A percentile compares a stretch with the other conserved stretches of the same genome.
Evolutionary conservation across 2,329 filamentous ascomycete genomes (phyloP).

Genomic region (Neonectria magnoliae): DNA sequence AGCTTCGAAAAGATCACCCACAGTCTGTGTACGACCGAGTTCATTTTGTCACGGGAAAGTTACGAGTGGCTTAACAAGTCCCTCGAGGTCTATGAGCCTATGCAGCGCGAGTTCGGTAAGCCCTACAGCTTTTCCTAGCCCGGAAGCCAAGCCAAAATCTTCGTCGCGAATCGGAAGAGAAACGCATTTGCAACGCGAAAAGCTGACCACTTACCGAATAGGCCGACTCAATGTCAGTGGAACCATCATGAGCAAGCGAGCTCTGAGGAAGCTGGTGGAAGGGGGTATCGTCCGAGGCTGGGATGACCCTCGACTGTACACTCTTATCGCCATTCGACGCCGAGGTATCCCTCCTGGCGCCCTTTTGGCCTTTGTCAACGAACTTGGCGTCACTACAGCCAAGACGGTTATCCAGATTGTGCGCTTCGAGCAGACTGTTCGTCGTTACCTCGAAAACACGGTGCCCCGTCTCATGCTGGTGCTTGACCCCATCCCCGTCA

Average conservation of each 20-base stretch:
- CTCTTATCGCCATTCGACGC: conserved; percentile 82
- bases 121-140: background rate
- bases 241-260: conserved; percentile 87
- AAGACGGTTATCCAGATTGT: conserved; percentile 81
- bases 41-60: conserved; percentile 82
- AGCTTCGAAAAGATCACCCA: conserved; percentile 93
- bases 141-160: background rate
- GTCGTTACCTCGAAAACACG: conserved; percentile 86
- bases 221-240: conserved; percentile 74
- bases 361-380: conserved; percentile 88
- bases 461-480: conserved; percentile 92
- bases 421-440: conserved; percentile 86
- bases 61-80: conserved; percentile 92
- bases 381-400: conserved; percentile 88
- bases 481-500: conserved; percentile 83
- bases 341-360: conserved; percentile 89
- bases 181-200: too few species aligned
- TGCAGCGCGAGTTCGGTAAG: conserved; percentile 84
- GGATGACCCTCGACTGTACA: conserved; percentile 93
- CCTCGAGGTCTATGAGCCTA: conserved; percentile 86
- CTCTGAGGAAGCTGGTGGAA: conserved; percentile 81
- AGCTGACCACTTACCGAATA: conserved; percentile 11
- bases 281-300: conserved; percentile 83
- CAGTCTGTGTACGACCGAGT: conserved; percentile 93
- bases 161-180: background rate